Conservation (phyloP, 148 eudicot genomes). For the Vaccinium darrowii region DNA sequence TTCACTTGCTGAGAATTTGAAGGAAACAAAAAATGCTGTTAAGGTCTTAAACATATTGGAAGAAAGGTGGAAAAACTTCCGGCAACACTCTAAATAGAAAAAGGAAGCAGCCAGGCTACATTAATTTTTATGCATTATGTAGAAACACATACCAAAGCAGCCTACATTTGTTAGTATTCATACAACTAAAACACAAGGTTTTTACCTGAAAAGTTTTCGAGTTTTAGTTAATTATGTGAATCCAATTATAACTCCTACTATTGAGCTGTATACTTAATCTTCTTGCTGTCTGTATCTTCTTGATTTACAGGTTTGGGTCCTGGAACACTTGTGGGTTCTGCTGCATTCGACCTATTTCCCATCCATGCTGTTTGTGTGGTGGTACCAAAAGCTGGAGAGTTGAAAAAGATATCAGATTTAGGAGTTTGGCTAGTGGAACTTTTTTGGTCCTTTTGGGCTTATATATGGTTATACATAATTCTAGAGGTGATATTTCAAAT, state of each 20-base stretch:
- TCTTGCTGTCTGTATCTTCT: constrained; percentile 10
- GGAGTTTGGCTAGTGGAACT: constrained; percentile 97
- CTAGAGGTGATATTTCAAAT: constrained; percentile 49
- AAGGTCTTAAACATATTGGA: neutral
- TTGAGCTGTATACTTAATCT: neutral
- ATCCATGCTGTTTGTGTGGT: constrained; percentile 96
- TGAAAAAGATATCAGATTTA: constrained; percentile 87
- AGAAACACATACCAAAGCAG: neutral
- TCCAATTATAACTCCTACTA: neutral
- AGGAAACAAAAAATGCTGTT: neutral
- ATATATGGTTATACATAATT: constrained; percentile 83
- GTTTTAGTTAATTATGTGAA: neutral
- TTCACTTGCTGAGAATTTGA: neutral
- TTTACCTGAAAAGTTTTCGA: neutral
- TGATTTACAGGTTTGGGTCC: constrained; percentile 81
- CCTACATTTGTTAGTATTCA: neutral
- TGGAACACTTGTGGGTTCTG: constrained; percentile 97
- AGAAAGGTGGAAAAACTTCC: neutral
- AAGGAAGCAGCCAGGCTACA: neutral
- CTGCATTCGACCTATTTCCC: constrained; percentile 95
- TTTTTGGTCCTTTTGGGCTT: constrained; percentile 98
- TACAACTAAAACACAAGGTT: neutral
- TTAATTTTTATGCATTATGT: neutral
- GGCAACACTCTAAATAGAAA: neutral
- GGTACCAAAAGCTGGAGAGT: constrained; percentile 90